Evolutionary conservation across 2,329 filamentous ascomycete genomes (phyloP).

Genomic region (Xylaria arbuscula): DNA sequence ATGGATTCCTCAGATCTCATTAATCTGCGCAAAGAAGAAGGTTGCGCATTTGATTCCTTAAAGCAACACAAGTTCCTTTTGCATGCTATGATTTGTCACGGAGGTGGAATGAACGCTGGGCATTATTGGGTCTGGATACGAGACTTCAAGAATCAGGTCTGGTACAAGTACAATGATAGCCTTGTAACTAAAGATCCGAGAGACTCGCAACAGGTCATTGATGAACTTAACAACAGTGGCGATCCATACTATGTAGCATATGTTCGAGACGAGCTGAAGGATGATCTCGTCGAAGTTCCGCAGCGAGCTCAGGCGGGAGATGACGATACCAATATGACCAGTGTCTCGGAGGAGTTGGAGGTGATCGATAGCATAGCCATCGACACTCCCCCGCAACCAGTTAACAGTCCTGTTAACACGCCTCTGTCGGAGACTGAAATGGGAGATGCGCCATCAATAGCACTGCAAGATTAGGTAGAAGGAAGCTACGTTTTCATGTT

Average conservation of each 20-base stretch:
- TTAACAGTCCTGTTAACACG: slow-evolving; percentile 30
- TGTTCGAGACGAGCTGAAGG: slow-evolving; percentile 74
- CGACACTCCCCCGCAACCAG: slow-evolving; percentile 33
- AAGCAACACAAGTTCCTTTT: slow-evolving; percentile 79
- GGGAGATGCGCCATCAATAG: slow-evolving; percentile 19
- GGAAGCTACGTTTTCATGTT: neutral
- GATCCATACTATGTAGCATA: slow-evolving; percentile 89
- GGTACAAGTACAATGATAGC: slow-evolving; percentile 95
- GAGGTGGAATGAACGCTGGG: slow-evolving; percentile 76
- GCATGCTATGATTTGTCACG: slow-evolving; percentile 93
- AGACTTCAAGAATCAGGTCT: slow-evolving; percentile 83
- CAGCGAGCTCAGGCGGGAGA: slow-evolving; percentile 47
- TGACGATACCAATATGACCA: slow-evolving; percentile 10
- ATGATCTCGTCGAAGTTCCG: slow-evolving; percentile 62
- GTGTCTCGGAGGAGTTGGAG: slow-evolving; percentile 42
- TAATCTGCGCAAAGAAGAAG: slow-evolving; percentile 51
- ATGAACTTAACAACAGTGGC: slow-evolving; percentile 72
- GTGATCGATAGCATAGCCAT: slow-evolving; percentile 47
- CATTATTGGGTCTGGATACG: slow-evolving; percentile 98
- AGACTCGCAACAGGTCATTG: slow-evolving; percentile 75
- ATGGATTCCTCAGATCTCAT: slow-evolving; percentile 61
- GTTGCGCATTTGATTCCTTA: slow-evolving; percentile 70
- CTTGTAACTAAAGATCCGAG: slow-evolving; percentile 75
- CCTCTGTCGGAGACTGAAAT: slow-evolving; percentile 22
- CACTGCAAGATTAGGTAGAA: slow-evolving; percentile 19